These are phyloP conservation scores for Hirsutella minnesotensis DNA, from an alignment of 2,329 filamentous ascomycete genomes.

Conservation along the genomic window DNA sequence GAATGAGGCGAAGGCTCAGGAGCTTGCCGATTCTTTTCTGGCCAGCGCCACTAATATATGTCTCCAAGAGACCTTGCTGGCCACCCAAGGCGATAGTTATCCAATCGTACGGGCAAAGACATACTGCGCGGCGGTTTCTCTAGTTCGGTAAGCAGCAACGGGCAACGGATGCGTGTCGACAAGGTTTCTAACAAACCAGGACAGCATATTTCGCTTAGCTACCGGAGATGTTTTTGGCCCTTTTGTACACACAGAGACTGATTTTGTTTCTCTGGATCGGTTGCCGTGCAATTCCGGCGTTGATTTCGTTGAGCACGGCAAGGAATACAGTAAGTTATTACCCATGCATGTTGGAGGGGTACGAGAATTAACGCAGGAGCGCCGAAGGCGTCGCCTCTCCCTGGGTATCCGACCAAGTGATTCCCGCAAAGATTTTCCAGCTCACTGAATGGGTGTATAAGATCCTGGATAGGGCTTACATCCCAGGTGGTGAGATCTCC, in stretches of 20 bases:
- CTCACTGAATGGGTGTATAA: conserved; percentile 9
- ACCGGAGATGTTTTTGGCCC: too few relatives aligned
- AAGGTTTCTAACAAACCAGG: too few relatives aligned
- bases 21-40: conserved; percentile 2
- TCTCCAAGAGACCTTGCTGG: not conserved
- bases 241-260: too few relatives aligned
- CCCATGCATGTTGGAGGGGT: too few relatives aligned
- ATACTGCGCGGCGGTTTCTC: conserved; percentile 5
- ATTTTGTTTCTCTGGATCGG: too few relatives aligned
- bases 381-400: too few relatives aligned
- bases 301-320: too few relatives aligned
- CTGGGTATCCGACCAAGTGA: not conserved
- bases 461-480: not conserved
- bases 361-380: too few relatives aligned
- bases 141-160: conserved; percentile 2
- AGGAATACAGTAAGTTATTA: too few relatives aligned
- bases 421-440: conserved; percentile 7
- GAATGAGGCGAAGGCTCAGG: not conserved
- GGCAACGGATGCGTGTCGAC: too few relatives aligned
- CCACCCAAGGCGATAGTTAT: not conserved
- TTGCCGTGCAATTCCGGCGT: too few relatives aligned
- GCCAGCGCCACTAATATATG: conserved; percentile 1
- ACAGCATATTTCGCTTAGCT: too few relatives aligned
- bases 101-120: conserved; percentile 1
- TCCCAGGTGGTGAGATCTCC: not conserved